phyloP scores from a whole-genome alignment of 2,329 filamentous ascomycete species.

The Claviceps pazoutovae region DNA sequence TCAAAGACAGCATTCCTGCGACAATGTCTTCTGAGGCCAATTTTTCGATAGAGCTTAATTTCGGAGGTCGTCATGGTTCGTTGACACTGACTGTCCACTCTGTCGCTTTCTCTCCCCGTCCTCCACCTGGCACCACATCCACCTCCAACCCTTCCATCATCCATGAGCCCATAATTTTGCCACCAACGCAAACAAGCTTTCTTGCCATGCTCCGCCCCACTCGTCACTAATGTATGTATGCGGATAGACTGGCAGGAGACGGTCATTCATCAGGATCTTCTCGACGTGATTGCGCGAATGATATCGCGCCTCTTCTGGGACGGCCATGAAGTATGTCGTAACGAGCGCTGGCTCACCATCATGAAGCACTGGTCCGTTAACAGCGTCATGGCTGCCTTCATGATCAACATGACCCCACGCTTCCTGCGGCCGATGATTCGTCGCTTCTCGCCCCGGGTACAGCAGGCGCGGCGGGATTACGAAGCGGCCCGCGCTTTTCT shows the following conservation, averaged over 20 bases:
- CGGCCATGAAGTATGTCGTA: constrained; percentile 6
- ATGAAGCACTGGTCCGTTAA: constrained; percentile 7
- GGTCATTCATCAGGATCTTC: constrained; percentile 1
- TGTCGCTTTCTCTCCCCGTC: not conserved
- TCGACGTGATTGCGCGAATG: constrained; percentile 6
- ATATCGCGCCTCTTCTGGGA: constrained; percentile 7
- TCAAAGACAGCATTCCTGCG: constrained; percentile 3
- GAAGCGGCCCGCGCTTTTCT: constrained; percentile 5
- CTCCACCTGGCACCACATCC: not conserved
- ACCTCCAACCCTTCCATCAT: no score
- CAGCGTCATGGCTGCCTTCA: constrained; percentile 6
- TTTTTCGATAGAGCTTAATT: constrained; percentile 6
- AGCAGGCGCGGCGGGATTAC: constrained; percentile 4
- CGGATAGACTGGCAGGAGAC: constrained; percentile 5
- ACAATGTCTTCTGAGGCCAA: constrained; percentile 6
- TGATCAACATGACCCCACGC: constrained; percentile 6
- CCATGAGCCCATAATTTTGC: not conserved
- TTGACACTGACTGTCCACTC: not conserved
- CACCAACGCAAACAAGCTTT: not conserved
- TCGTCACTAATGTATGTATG: not conserved
- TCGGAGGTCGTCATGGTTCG: not conserved
- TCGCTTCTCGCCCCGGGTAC: constrained; percentile 4
- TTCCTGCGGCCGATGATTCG: constrained; percentile 5
- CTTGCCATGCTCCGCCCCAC: no score
- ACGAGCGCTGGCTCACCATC: constrained; percentile 4